Conservation (phyloP, 2,329 filamentous ascomycete genomes). For the Aschersonia sp. region DNA sequence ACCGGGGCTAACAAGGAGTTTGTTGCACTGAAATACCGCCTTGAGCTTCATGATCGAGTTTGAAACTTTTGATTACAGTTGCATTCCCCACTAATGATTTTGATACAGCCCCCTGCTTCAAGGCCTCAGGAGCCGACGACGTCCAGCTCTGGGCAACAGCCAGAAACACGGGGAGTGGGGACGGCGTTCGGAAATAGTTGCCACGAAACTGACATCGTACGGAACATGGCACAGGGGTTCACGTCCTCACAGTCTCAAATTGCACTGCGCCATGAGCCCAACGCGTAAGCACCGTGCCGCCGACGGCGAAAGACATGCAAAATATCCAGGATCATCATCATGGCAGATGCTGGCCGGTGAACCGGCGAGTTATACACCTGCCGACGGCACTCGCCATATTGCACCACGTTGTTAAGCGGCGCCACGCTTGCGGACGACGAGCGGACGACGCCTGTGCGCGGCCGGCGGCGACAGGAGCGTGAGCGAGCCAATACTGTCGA, state of each 20-base stretch:
- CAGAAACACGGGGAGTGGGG: not conserved
- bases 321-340: not conserved
- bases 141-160: not conserved
- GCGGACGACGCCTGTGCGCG: not conserved
- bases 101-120: not conserved
- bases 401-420: not conserved
- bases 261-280: too few relatives aligned
- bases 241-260: not conserved
- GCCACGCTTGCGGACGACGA: conserved; percentile 1
- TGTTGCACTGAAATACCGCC: not conserved
- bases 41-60: not conserved
- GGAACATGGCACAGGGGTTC: not conserved
- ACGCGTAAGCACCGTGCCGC: too few relatives aligned
- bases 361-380: not conserved
- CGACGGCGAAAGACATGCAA: not conserved
- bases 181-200: not conserved
- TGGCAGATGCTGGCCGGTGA: not conserved
- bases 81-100: not conserved
- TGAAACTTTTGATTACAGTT: not conserved
- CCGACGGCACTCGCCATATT: not conserved
- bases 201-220: not conserved
- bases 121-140: not conserved
- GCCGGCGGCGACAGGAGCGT: not conserved
- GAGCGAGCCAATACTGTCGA: not conserved
- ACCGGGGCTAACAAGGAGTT: not conserved